Percentiles rank a stretch among this genome's conserved stretches.
phyloP scores from a whole-genome alignment of 208 protist genomes.

The Zelonia costaricensis region DNA sequence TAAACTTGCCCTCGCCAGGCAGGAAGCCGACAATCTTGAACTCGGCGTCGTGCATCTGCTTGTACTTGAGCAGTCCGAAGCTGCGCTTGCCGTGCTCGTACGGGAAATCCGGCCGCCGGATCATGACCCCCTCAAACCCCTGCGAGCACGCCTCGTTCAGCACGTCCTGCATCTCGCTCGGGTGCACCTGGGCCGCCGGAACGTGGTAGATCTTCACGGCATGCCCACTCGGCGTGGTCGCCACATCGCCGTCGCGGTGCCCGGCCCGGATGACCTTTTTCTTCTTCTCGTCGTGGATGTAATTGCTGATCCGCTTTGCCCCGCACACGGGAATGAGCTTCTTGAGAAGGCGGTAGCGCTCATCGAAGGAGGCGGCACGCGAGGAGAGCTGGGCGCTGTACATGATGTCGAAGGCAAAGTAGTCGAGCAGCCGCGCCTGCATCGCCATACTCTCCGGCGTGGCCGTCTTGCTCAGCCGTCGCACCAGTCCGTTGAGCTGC shows the following conservation, averaged over 20 bases:
- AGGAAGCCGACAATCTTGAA: conserved; percentile 87
- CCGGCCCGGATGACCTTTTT: conserved; percentile 70
- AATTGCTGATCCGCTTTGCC: conserved; percentile 85
- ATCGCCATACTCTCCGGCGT: conserved; percentile 34
- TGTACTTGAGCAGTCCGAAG: conserved; percentile 91
- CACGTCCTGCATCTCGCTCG: conserved; percentile 81
- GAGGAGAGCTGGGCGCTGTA: conserved; percentile 63
- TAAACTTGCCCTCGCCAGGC: conserved; percentile 85
- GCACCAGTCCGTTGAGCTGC: conserved; percentile 82
- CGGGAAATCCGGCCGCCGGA: conserved; percentile 78
- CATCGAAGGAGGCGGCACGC: conserved; percentile 59
- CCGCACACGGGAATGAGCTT: conserved; percentile 76
- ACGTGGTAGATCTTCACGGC: conserved; percentile 78
- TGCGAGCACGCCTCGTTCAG: conserved; percentile 82
- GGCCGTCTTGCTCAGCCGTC: conserved; percentile 41
- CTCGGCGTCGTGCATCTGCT: conserved; percentile 91
- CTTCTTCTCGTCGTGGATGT: conserved; percentile 77
- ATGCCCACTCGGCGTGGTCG: conserved; percentile 16
- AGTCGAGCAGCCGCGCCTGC: conserved; percentile 71
- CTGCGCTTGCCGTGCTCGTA: conserved; percentile 91
- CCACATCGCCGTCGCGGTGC: conserved; percentile 11
- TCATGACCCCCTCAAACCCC: conserved; percentile 91
- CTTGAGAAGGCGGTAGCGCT: conserved; percentile 83
- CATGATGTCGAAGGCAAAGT: conserved; percentile 92
- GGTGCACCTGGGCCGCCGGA: conserved; percentile 68